Evolutionary conservation across 2,329 filamentous ascomycete genomes (phyloP), one percentile per base, ranked within the genome.

Genomic region (Phialocephala sp.): DNA sequence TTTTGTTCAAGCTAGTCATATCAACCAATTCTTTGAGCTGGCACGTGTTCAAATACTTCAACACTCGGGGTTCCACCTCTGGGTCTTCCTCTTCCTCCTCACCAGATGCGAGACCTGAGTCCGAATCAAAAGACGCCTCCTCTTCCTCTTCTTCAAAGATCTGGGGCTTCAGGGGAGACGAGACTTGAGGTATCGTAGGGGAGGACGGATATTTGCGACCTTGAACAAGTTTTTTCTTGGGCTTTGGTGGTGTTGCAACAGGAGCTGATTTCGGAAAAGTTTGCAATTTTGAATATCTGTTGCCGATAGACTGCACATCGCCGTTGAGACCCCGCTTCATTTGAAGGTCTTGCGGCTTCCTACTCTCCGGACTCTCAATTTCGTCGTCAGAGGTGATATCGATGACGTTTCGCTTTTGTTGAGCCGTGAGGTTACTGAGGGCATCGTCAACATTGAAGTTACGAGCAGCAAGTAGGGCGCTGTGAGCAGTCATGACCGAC

Each of bases 41-140:
- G 76, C 92, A 95, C 0, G 84, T 87, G 74, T 98, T 98, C 77
- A 99, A 89, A 73, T 93, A 96, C 8, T 88, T 84, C 35, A 98
- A 81, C 8, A 97, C 86, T 63, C 84, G 84, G 4, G 74, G 74
- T 36, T 87, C 82, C 47, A 87, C 76, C 36, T 78, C 75, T 18
- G 78, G 77, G 14, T 80, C 78, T 32, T 81, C 79, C 52, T 80
- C 79, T 4, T 74, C 67, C 39, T 32, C 50, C 43, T 69, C 68
- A 5, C 67, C 74, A 20, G 71, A 71, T 20, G 62, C 74, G 63
- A 72, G 68, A 32, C 68, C 76, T 27, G 74, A 76, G 56, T 76
- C 69, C 0, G 74, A 73, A 50, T 76, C 77, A 43, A 71, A 72
- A 59, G 27, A 32, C 27, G 3, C 27, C 27, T 32, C 27, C 6